Base-by-base conservation (phyloP, 345 rosid species). In the Jatropha curcas region DNA sequence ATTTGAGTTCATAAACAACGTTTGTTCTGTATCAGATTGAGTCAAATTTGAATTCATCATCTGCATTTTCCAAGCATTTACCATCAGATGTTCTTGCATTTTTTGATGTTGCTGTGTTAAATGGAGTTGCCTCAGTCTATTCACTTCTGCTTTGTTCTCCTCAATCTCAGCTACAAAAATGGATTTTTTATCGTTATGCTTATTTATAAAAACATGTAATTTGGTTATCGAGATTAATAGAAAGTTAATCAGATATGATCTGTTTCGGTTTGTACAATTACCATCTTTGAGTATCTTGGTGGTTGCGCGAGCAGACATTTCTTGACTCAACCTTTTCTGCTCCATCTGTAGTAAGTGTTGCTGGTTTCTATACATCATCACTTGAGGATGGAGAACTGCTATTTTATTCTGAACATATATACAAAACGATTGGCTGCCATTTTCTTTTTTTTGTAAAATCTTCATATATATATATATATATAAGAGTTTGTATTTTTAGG, bases 101-200 rank as follows among this genome's bases (percentile, higher is more conserved):
- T 57, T 37, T n/a, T 69, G 52, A 7, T 71, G 78, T 12, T 58
- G 76, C 41, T 59, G 72, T 6, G 30, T 12, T 17, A 65, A 24
- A 19, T 71, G 52, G 20, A 71, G 79, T 34, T 68, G 37, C 71
- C 77, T 74, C 60, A 83, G 62, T 25, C 76, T 69, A 8, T 1
- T 20, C 27, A 72, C 57, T 80, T 77, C 76, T n/a, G 68, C 78
- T 68, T 25, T 70, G 28, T 66, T 75, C 39, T 61, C 13, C 65
- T 66, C 72, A 52, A 83, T 72, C 41, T 72, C 72, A 41, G 67
- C 86, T 83, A 52, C 63, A 60, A 46, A 41, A 51, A 17, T 17
- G 16, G 16, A 7, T 39, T 19, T n/a, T n/a, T n/a, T n/a, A n/a
- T n/a, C n/a, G n/a, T n/a, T n/a, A n/a, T n/a, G n/a, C n/a, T n/a